Evolutionary conservation across 2,329 filamentous ascomycete genomes (phyloP).

Genomic region (Colletotrichum agaves): DNA sequence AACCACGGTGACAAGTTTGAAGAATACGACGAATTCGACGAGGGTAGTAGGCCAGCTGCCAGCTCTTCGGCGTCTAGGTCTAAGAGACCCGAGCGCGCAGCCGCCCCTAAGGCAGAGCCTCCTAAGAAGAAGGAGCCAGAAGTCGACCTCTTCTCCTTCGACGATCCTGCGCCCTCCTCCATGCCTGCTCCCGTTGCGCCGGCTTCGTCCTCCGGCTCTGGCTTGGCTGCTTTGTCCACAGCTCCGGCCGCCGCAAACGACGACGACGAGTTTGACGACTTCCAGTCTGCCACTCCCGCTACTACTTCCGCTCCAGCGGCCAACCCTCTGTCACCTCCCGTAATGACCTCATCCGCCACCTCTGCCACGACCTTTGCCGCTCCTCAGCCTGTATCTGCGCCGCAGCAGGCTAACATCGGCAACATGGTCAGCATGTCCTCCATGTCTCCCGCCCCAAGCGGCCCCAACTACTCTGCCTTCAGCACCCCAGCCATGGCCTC

Average conservation of each 20-base stretch:
- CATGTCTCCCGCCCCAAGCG: conserved; percentile 75
- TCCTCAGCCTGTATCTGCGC: conserved; percentile 85
- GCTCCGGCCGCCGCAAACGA: conserved; percentile 50
- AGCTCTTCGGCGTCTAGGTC: conserved; percentile 62
- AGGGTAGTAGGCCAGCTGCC: conserved; percentile 64
- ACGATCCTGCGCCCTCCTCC: conserved; percentile 72
- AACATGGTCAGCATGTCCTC: conserved; percentile 84
- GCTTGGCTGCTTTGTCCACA: conserved; percentile 57
- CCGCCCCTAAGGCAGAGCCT: conserved; percentile 73
- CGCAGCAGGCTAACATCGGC: conserved; percentile 82
- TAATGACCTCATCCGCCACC: conserved; percentile 63
- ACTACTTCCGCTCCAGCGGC: conserved; percentile 62
- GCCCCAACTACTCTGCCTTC: conserved; percentile 73
- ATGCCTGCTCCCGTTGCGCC: conserved; percentile 55
- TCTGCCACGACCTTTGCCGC: conserved; percentile 77
- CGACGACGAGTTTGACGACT: conserved; percentile 95
- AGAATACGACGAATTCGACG: conserved; percentile 97
- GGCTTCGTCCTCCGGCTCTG: conserved; percentile 58
- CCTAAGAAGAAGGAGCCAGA: conserved; percentile 89
- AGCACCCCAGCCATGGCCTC: conserved; percentile 56
- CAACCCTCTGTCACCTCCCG: conserved; percentile 58
- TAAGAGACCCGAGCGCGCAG: conserved; percentile 57
- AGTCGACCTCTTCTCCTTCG: conserved; percentile 91
- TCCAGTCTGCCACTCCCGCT: conserved; percentile 79
- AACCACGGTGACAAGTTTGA: conserved; percentile 82